Base-by-base conservation (phyloP, 345 rosid genomes). In the Bruguiera gymnorhiza region DNA sequence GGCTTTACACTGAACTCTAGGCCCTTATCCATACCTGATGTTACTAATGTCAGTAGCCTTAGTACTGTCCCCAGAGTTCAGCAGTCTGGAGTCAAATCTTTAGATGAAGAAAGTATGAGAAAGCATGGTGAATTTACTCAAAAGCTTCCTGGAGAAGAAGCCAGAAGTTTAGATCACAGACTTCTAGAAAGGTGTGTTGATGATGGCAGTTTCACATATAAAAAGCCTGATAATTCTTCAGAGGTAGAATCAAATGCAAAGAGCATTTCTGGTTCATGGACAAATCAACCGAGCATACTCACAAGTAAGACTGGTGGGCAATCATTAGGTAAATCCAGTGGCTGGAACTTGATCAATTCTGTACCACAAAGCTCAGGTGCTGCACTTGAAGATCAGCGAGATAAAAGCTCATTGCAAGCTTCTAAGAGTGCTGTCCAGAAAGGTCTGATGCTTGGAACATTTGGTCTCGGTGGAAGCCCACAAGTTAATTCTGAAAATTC, bases 281-380 rank as follows among this genome's bases (percentile, higher is more conserved):
- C 68, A 62, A 75, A 79, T 67, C 82, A 77, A 65, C 76, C 72
- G 70, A 56, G 66, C 60, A 53, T 56, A 31, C 18, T 80, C 56
- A 39, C 72, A 19, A 61, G 63, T 62, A 64, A 48, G 78, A 31
- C 71, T 63, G 75, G 71, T 77, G 83, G 78, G 70, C 82, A 80
- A 61, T 79, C 65, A 54, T 66, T 78, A 63, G 77, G 65, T 69
- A 70, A 75, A 24, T 67, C 72, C 67, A 86, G 75, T 63, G 83
- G 83, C 73, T 83, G 84, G 89, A 86, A 69, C 67, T 76, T 67
- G 48, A 60, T 78, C 56, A 83, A 84, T 29, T 76, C 87, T 32
- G 63, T 67, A 9, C 66, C 82, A 3, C 67, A 67, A 50, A 64
- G 69, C 21, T 66, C 63, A 34, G 75, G 62, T 66, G n/a, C 68